Evolutionary conservation across 352 stramenopile genomes (phyloP).

Genomic region (Pythium coloratum): DNA sequence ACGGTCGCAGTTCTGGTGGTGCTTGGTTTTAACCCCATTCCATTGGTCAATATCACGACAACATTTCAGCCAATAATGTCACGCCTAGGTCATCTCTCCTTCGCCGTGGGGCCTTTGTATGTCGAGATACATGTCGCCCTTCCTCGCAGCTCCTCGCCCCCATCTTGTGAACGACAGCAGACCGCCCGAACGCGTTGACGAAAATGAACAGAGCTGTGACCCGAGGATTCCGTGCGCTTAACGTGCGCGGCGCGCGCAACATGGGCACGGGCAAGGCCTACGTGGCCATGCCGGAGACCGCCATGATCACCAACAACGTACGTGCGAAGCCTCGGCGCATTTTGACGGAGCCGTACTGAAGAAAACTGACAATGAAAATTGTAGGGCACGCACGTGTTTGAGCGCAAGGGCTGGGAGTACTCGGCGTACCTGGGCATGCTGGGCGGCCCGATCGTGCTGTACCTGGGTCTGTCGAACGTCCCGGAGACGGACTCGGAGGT

Average conservation of each 20-base stretch:
- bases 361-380: conserved; percentile 3
- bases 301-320: conserved; percentile 88
- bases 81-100: conserved; percentile 13
- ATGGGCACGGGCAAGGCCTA: conserved; percentile 61
- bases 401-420: conserved; percentile 85
- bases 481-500: conserved; percentile 85
- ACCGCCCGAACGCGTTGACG: conserved; percentile 1
- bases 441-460: conserved; percentile 68
- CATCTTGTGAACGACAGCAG: conserved; percentile 29
- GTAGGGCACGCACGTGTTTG: conserved; percentile 75
- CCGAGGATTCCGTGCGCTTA: conserved; percentile 34
- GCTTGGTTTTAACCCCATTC: neutral
- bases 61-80: conserved; percentile 24
- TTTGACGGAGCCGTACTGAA: neutral
- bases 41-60: conserved; percentile 19
- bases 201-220: conserved; percentile 43
- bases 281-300: conserved; percentile 83
- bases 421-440: conserved; percentile 78
- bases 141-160: conserved; percentile 11
- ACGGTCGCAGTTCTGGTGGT: conserved; percentile 25
- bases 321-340: conserved; percentile 15
- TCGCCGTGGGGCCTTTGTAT: neutral
- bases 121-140: conserved; percentile 16
- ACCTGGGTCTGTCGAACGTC: conserved; percentile 74
- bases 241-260: conserved; percentile 39